Evolutionary conservation across 495 filamentous ascomycete genomes (phyloP).

Genomic region (Letharia lupina): DNA sequence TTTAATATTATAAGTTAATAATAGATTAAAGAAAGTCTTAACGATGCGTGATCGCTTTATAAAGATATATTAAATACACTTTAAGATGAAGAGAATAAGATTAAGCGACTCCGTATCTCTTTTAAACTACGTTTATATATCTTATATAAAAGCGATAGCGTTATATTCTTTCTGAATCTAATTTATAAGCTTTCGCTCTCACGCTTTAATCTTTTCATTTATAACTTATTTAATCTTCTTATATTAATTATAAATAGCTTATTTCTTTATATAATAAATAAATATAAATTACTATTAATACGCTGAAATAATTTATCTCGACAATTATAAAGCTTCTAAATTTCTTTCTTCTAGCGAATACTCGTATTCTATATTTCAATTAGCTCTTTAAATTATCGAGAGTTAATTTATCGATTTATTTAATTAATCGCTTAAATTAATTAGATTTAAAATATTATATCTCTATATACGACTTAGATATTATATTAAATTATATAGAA

Average conservation of each 20-base stretch:
- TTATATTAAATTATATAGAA: conserved; percentile 21
- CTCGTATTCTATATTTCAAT: conserved; percentile 2
- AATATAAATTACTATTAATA: conserved; percentile 16
- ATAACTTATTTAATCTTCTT: background rate
- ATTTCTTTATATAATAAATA: conserved; percentile 13
- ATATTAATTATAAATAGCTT: conserved; percentile 14
- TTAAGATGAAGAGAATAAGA: background rate
- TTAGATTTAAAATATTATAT: conserved; percentile 6
- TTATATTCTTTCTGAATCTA: conserved; percentile 8
- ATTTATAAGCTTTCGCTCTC: conserved; percentile 7
- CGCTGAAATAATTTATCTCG: conserved; percentile 7
- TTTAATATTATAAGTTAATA: background rate
- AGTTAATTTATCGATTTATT: conserved; percentile 15
- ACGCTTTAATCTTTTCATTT: background rate
- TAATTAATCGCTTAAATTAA: conserved; percentile 17
- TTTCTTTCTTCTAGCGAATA: conserved; percentile 10
- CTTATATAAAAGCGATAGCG: too few species aligned
- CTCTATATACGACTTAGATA: conserved; percentile 17
- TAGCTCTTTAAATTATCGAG: conserved; percentile 9
- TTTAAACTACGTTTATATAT: background rate
- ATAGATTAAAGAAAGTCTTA: background rate
- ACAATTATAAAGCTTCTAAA: conserved; percentile 11
- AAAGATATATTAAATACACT: conserved; percentile 4
- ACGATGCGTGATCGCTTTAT: background rate
- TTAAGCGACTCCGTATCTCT: background rate